Evolutionary conservation across 179 eudicot genomes (phyloP), one percentile per base, ranked within the genome.

Genomic region (Heliamphora pulchella): DNA sequence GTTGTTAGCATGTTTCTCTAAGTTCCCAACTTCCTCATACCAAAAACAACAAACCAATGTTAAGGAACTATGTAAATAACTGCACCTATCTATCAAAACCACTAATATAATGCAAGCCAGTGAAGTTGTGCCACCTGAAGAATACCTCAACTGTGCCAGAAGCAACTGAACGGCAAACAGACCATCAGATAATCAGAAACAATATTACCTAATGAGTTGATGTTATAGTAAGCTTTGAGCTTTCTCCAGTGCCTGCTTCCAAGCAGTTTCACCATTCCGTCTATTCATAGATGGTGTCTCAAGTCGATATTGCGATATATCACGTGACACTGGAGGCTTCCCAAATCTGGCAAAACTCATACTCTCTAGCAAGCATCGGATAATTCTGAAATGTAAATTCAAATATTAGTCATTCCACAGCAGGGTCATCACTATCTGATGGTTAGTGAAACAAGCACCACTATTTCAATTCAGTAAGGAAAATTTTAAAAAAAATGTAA

Each of bases 351-450:
- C 94, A 75, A 97, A 87, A n/a, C 83, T 94, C 98, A 84, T 87
- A 91, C 84, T 94, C 98, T 86, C 97, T 85, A n/a, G 96, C 97
- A 82, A 94, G 96, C 96, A 92, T 91, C 8, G 98, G 98, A 84
- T 94, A 91, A 81, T 90, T 90, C 97, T 92, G 86, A 39, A 78
- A 82, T 59, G 47, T 20, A 83, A 18, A 75, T 2, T 2, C 39
- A 20, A 1, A 57, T 20, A 66, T 68, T 41, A 75, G 50, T 39
- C 10, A 74, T 57, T n/a, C 43, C 11, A 15, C 44, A 78, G 10
- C 47, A 14, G 18, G 15, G 22, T 74, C 9, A 51, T 68, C 54
- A n/a, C 14, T n/a, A n/a, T n/a, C n/a, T n/a, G n/a, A n/a, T n/a
- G n/a, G n/a, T n/a, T n/a, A n/a, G n/a, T n/a, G n/a, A n/a, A n/a